phyloP scores from a whole-genome alignment of 805 yeast genomes.

The Candida nanaspora region DNA sequence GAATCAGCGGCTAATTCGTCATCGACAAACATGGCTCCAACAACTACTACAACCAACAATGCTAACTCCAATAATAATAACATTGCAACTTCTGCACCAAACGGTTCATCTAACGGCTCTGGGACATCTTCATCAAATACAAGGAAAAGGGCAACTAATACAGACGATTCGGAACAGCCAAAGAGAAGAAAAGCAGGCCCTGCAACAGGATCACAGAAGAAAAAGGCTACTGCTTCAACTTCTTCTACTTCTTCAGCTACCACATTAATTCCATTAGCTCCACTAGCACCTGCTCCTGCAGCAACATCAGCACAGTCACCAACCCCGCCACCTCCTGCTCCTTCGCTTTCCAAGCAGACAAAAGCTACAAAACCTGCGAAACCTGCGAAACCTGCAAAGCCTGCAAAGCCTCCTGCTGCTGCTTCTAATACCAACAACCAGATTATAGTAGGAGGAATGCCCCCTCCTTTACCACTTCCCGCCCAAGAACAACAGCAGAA shows the following conservation, averaged over 20 bases:
- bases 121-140: no score
- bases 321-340: neutral
- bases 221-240: conserved; percentile 3
- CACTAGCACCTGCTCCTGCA: neutral
- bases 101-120: no score
- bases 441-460: conserved; percentile 8
- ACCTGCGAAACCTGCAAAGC: no score
- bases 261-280: neutral
- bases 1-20: neutral
- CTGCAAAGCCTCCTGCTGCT: no score
- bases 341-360: no score
- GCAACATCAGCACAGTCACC: neutral
- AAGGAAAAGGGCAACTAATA: no score
- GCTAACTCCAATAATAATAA: neutral
- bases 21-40: neutral
- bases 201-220: no score
- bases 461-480: conserved; percentile 2
- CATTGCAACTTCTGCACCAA: neutral
- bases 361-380: no score
- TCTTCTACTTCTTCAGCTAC: neutral
- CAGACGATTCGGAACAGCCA: no score
- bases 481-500: no score
- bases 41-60: neutral
- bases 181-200: no score
- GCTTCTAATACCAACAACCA: neutral